Evolutionary conservation across 2,329 filamentous ascomycete species (phyloP), one percentile per base, ranked within the genome.

Genomic region (Iodosphaeria phyllophila): DNA sequence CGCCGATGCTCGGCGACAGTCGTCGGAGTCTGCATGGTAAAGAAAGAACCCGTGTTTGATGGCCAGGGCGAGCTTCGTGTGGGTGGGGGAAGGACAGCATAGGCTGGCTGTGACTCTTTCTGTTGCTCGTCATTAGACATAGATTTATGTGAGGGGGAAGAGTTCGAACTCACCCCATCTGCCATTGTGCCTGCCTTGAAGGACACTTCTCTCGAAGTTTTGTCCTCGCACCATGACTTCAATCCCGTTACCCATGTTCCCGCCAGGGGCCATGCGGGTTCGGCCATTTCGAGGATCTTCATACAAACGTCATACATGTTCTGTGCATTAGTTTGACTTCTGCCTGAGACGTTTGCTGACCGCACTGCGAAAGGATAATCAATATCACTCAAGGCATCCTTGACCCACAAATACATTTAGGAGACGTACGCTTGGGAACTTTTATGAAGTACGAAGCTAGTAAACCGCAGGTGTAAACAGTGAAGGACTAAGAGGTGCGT

Each of bases 401-500:
- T 17, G 22, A 5, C 6, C 12, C 15, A 22, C 3, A 20, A 13
- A 19, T 14, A 20, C 2, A 18, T 10, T 8, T 4, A 16, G 6
- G 16, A 19, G 11, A 22, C 58, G 35, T 42, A 64, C 60, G 43
- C 12, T 49, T 43, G 6, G 59, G 57, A 28, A 62, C 63, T 36
- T 58, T 62, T 39, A 51, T 59, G 2, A 63, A 40, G 26, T 65
- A 65, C 4, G 52, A 54, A 5, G 59, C 54, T 27, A 65, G 51
- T 13, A 65, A 44, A 9, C 58, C 60, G 31, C 60, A 64, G n/a
- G 50, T 60, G 25, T 64, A 65, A 8, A 64, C 58, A 28, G 57
- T 60, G 33, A 65, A 65, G 1, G 58, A 44, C 45, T 55, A 18
- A 13, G 13, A 30, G 16, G 18, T 40, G 20, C 37, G 30, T 13